Base-by-base conservation (phyloP, 2,329 filamentous ascomycete genomes). In the Chrysoporthe cubensis region DNA sequence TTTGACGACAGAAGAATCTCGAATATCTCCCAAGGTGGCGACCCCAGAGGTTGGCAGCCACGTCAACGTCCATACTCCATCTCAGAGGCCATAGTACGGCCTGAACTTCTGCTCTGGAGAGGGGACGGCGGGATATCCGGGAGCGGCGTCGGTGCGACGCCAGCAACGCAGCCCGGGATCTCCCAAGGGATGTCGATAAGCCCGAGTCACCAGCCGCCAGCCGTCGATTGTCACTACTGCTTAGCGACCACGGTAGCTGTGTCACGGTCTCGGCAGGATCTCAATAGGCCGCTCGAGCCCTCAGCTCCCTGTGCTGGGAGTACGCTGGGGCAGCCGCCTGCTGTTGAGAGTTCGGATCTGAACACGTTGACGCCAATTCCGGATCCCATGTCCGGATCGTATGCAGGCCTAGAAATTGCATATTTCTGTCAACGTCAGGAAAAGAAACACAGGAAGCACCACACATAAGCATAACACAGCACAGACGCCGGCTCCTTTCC, bases 151-250 rank as follows among this genome's bases (percentile, higher is more conserved):
- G 9, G 37, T 40, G 6, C 9, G 37, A 2, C 9, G 37, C 37
- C 37, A 40, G 37, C 50, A 34, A 54, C 21, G 50, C 50, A 32
- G 32, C 32, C 56, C 34, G n/a, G n/a, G 13, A 14, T 58, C 18
- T 42, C 34, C n/a, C 34, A 58, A 58, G 56, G 34, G 34, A 58
- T 26, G 34, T 37, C 16, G 56, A 37, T 9, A 5, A 34, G 34
- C 16, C 56, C 5, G 21, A 40, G 32, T 16, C 50, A 21, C 32
- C 32, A 54, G 50, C 21, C 50, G 50, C 14, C 50, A 26, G 50
- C 56, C 56, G 56, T 58, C 34, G 34, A 34, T 42, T 42, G 56
- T 58, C 56, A 58, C 56, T 18, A 40, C 56, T 34, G 32, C 56
- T 58, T 58, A 42, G 34, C 3, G 11, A 42, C 0, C 40, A 42